These are phyloP conservation scores for Podaxis sp. DNA, from an alignment of 768 basidiomycete species.

Conservation along the genomic window DNA sequence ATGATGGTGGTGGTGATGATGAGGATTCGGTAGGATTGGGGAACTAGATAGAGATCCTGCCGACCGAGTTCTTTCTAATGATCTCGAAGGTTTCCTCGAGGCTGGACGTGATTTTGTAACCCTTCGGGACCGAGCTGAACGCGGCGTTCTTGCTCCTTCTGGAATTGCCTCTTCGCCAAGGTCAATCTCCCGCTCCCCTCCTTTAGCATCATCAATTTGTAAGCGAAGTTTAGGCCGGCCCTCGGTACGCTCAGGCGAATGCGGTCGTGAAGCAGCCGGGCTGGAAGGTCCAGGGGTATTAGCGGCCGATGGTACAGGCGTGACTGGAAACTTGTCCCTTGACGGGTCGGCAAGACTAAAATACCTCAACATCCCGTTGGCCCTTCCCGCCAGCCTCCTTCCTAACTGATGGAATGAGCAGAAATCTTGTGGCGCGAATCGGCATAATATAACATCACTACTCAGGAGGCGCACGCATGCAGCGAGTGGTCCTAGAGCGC, in stretches of 20 bases:
- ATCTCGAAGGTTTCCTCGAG: conserved; percentile 1
- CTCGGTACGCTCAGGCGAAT: background rate
- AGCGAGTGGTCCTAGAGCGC: conserved; percentile 48
- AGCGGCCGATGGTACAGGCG: conserved; percentile 1
- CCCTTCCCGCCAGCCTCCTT: conserved; percentile 51
- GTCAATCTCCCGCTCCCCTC: background rate
- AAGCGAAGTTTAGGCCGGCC: background rate
- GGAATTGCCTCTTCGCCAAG: background rate
- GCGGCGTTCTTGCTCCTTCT: background rate
- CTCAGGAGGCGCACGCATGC: conserved; percentile 50
- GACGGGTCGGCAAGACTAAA: conserved; percentile 64
- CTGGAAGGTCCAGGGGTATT: conserved; percentile 4
- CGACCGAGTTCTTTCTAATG: background rate
- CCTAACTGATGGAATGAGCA: conserved; percentile 44
- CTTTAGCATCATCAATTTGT: background rate
- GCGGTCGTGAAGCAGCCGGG: background rate
- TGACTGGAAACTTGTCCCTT: conserved; percentile 50
- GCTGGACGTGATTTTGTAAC: background rate
- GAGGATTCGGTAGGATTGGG: conserved; percentile 15
- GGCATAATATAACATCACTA: conserved; percentile 57
- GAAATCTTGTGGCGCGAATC: conserved; percentile 61
- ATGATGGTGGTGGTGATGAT: conserved; percentile 28
- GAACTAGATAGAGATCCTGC: background rate
- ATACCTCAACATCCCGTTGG: conserved; percentile 63
- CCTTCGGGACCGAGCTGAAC: background rate